These are phyloP conservation scores for Umbelopsis sp. DNA, from an alignment of 192 early-diverging fungal species.

Conservation along the genomic window DNA sequence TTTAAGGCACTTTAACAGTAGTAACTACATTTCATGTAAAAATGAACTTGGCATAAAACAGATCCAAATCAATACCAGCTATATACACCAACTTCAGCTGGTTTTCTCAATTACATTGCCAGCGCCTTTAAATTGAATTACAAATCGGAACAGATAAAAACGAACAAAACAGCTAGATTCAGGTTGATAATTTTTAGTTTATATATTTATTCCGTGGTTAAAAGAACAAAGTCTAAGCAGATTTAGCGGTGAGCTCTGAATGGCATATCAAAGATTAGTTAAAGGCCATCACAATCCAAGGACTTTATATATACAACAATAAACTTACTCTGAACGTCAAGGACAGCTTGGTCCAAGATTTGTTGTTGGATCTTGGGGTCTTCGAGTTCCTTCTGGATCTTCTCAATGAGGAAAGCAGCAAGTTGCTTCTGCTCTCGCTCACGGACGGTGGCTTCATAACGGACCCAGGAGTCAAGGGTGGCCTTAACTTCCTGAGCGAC, in stretches of 20 bases:
- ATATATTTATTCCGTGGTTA: conserved; percentile 12
- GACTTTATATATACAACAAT: not conserved
- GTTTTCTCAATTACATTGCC: too few relatives aligned
- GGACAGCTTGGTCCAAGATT: conserved; percentile 60
- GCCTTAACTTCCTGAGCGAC: conserved; percentile 82
- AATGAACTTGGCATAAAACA: not conserved
- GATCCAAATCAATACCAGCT: not conserved
- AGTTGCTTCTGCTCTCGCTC: conserved; percentile 92
- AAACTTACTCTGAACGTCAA: conserved; percentile 55
- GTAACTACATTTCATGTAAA: not conserved
- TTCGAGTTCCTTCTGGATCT: conserved; percentile 66
- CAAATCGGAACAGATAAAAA: not conserved
- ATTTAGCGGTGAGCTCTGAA: conserved; percentile 17
- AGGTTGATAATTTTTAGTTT: conserved; percentile 14
- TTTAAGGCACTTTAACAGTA: too few relatives aligned
- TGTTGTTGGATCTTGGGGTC: conserved; percentile 69
- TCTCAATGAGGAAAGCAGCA: conserved; percentile 82
- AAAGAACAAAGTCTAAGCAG: conserved; percentile 18
- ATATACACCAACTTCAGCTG: not conserved
- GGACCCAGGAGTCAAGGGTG: conserved; percentile 95
- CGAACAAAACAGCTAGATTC: not conserved
- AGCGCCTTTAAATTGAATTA: not conserved
- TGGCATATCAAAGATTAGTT: not conserved
- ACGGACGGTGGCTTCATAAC: conserved; percentile 91
- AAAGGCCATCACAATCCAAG: not conserved